Percentiles rank a stretch among this genome's conserved stretches.
phyloP scores from a whole-genome alignment of 176 grass and related monocot species.

The Melocanna baccifera region DNA sequence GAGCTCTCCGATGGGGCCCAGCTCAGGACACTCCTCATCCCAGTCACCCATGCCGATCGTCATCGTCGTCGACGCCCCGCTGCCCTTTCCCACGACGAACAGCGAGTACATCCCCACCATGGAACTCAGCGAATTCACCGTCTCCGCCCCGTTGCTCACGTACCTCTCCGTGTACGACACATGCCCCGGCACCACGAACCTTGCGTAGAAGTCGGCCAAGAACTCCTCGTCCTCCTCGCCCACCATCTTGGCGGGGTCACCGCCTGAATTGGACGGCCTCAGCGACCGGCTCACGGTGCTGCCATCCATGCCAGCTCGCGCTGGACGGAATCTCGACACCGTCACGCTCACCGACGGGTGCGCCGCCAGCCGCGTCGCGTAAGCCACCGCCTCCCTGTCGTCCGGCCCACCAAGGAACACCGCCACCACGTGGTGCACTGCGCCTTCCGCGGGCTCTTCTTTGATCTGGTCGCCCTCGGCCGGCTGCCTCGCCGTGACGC shows the following conservation, averaged over 20 bases:
- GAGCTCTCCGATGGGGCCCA: conserved; percentile 67
- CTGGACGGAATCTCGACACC: conserved; percentile 41
- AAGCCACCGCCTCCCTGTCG: conserved; percentile 63
- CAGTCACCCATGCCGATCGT: conserved; percentile 50
- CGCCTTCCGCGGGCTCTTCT: neutral
- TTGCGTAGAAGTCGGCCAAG: conserved; percentile 32
- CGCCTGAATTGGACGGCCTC: neutral
- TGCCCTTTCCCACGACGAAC: conserved; percentile 52
- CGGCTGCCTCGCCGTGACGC: neutral
- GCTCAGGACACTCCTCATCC: conserved; percentile 63
- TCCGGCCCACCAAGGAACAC: conserved; percentile 64
- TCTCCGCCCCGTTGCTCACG: conserved; percentile 54
- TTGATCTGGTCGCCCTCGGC: neutral
- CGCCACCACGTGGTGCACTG: conserved; percentile 32
- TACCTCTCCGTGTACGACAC: conserved; percentile 48
- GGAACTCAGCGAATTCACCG: conserved; percentile 33
- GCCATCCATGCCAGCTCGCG: neutral
- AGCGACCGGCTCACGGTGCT: no score
- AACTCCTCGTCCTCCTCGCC: conserved; percentile 41
- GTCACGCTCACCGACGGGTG: conserved; percentile 40
- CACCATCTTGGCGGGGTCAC: neutral
- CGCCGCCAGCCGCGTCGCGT: conserved; percentile 39
- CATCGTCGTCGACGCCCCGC: neutral
- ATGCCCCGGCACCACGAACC: conserved; percentile 42
- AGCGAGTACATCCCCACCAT: conserved; percentile 61